Evolutionary conservation across 257 asterid genomes (phyloP).

Genomic region (Solanum arcanum): DNA sequence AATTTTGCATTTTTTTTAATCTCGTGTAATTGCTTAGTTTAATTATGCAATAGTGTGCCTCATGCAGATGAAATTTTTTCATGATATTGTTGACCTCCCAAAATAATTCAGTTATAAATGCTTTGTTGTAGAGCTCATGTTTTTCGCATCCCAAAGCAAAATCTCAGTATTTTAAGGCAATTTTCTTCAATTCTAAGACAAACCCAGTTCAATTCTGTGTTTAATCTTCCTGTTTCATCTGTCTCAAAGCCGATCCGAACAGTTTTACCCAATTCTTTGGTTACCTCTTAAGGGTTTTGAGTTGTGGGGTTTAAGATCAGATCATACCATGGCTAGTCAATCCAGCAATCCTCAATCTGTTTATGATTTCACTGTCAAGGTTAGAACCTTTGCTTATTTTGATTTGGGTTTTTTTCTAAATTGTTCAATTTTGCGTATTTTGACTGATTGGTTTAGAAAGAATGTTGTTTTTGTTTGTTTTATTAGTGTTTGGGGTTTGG

Average conservation of each 20-base stretch:
- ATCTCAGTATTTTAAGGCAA: not conserved
- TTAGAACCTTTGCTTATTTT: not conserved
- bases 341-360: conserved; percentile 56
- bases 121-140: not conserved
- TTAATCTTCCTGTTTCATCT: not conserved
- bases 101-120: not conserved
- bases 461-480: not conserved
- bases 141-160: not conserved
- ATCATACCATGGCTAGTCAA: conserved; percentile 43
- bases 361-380: conserved; percentile 87
- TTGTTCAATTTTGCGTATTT: not conserved
- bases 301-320: not conserved
- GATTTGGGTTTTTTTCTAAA: not conserved
- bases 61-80: not conserved
- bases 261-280: not conserved
- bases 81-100: not conserved
- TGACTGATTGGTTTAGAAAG: not conserved
- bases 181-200: not conserved
- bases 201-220: not conserved
- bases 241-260: not conserved
- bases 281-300: not conserved
- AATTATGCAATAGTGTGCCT: not conserved
- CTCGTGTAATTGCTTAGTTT: not conserved
- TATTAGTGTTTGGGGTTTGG: not conserved
- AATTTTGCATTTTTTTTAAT: not conserved